phyloP scores from a whole-genome alignment of 2,329 filamentous ascomycete genomes.

The Cladosporium oxysporum region DNA sequence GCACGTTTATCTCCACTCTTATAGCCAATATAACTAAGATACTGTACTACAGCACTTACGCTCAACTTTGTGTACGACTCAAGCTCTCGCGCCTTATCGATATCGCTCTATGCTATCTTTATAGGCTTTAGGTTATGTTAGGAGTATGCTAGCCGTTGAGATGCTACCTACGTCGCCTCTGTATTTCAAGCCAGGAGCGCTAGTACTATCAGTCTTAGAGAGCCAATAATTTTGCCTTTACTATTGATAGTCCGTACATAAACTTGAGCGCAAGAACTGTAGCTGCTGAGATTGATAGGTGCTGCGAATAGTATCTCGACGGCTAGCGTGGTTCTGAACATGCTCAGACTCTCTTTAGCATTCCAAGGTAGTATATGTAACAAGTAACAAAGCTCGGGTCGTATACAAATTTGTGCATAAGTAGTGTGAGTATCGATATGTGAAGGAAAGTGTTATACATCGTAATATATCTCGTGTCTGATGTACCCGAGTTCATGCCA shows the following conservation, averaged over 20 bases:
- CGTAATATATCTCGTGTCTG: not conserved
- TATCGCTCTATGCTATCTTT: too few relatives aligned
- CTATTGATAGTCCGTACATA: too few relatives aligned
- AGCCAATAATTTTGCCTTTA: too few relatives aligned
- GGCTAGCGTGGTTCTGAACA: not conserved
- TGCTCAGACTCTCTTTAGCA: not conserved
- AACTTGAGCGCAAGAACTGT: too few relatives aligned
- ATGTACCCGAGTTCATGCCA: not conserved
- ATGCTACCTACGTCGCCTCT: too few relatives aligned
- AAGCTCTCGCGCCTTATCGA: too few relatives aligned
- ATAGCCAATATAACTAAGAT: not conserved
- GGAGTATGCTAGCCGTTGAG: too few relatives aligned
- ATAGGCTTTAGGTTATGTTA: too few relatives aligned
- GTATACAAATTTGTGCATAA: not conserved
- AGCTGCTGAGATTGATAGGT: not conserved
- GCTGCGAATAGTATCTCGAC: not conserved
- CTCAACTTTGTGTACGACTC: too few relatives aligned
- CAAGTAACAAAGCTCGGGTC: not conserved
- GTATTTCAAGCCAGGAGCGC: too few relatives aligned
- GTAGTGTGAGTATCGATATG: not conserved
- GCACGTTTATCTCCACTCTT: not conserved
- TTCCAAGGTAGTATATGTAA: not conserved
- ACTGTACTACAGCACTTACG: not conserved
- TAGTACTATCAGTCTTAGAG: too few relatives aligned
- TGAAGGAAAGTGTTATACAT: not conserved